Conservation (phyloP, 352 stramenopile species). For the Globisporangium parvum region DNA sequence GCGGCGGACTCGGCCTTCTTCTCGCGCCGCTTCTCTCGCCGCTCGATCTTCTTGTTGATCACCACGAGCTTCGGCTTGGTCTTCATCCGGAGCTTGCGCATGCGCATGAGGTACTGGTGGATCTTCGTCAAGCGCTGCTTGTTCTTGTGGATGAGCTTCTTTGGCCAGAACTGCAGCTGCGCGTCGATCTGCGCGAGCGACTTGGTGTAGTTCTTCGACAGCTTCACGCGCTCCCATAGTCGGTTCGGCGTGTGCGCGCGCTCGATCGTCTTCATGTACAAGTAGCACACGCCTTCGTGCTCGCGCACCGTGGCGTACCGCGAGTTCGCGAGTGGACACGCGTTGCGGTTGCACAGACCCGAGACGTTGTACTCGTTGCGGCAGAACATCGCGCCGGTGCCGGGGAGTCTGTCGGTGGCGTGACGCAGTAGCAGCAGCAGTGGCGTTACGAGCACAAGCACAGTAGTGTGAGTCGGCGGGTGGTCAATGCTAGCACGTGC, state of each 20-base stretch:
- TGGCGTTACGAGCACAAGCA: neutral
- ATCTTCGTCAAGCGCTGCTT: slow-evolving; percentile 99
- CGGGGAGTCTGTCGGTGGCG: slow-evolving; percentile 32
- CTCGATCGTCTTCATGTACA: slow-evolving; percentile 99
- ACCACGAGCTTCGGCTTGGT: slow-evolving; percentile 91
- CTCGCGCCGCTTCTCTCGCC: slow-evolving; percentile 93
- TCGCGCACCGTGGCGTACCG: slow-evolving; percentile 98
- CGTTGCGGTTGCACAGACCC: slow-evolving; percentile 94
- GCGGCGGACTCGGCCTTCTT: slow-evolving; percentile 95
- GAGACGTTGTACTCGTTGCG: slow-evolving; percentile 98
- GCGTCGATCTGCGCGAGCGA: slow-evolving; percentile 93
- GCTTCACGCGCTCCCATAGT: slow-evolving; percentile 97
- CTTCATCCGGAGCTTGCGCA: slow-evolving; percentile 97
- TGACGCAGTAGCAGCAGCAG: neutral
- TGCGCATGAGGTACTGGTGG: slow-evolving; percentile 98
- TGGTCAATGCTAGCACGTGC: neutral
- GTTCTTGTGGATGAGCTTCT: slow-evolving; percentile 97
- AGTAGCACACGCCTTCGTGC: slow-evolving; percentile 91
- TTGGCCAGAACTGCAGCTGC: slow-evolving; percentile 97
- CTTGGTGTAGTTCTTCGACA: slow-evolving; percentile 97
- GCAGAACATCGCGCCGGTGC: slow-evolving; percentile 94
- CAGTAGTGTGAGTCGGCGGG: neutral
- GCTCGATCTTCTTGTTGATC: slow-evolving; percentile 96
- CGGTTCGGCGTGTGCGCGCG: slow-evolving; percentile 97
- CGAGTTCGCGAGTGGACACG: slow-evolving; percentile 97